Conservation (phyloP, 2,329 filamentous ascomycete genomes). For the Monilinia vaccinii-corymbosi region DNA sequence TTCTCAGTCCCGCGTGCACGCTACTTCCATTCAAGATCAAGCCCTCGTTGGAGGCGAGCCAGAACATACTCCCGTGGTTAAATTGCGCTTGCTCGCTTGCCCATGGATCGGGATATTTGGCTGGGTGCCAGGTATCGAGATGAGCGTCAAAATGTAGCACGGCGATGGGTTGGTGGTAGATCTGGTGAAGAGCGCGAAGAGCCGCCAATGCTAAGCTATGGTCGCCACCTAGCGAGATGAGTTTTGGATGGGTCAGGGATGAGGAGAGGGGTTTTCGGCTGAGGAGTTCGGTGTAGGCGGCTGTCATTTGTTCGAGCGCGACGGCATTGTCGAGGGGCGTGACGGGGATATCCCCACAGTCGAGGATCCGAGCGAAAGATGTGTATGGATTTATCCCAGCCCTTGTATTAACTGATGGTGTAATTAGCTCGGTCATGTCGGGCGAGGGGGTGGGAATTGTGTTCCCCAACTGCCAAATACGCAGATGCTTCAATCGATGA, state of each 20-base stretch:
- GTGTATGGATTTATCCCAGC: slow-evolving; percentile 77
- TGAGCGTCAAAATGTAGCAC: slow-evolving; percentile 66
- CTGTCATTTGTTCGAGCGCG: slow-evolving; percentile 70
- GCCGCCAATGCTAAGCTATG: slow-evolving; percentile 63
- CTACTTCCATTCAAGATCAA: slow-evolving; percentile 65
- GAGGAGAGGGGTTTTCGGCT: slow-evolving; percentile 21
- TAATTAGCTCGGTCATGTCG: background rate
- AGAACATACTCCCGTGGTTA: slow-evolving; percentile 89
- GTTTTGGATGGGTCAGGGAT: slow-evolving; percentile 23
- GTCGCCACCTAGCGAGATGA: slow-evolving; percentile 65
- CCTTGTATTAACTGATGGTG: slow-evolving; percentile 54
- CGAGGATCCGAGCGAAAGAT: slow-evolving; percentile 68
- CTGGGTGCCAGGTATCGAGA: slow-evolving; percentile 32
- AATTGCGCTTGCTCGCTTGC: slow-evolving; percentile 60
- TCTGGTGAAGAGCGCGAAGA: slow-evolving; percentile 53
- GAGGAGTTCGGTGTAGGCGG: slow-evolving; percentile 25
- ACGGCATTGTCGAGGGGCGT: slow-evolving; percentile 80
- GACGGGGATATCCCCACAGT: slow-evolving; percentile 86
- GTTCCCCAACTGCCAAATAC: background rate
- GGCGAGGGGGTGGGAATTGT: background rate
- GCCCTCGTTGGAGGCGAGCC: slow-evolving; percentile 74
- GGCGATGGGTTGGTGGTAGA: slow-evolving; percentile 53
- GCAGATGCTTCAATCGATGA: background rate
- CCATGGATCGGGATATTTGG: slow-evolving; percentile 74
- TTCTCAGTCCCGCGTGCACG: slow-evolving; percentile 77